A percentile compares a stretch with the other conserved stretches of the same genome.
Evolutionary conservation across 1,139 yeast species (phyloP).

Genomic region (Magnusiomyces tetraspermus): DNA sequence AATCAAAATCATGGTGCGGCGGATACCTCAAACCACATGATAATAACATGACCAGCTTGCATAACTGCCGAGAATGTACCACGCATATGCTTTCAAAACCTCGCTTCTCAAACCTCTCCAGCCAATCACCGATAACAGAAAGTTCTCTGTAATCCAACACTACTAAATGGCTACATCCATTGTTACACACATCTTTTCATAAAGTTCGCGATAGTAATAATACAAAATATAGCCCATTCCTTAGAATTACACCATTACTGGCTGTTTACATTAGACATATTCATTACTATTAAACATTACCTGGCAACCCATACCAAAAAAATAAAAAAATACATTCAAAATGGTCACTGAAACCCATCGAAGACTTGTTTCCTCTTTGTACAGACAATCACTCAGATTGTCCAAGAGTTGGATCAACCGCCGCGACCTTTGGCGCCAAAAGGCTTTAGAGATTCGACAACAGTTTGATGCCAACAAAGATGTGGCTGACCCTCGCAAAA

Average conservation of each 20-base stretch:
- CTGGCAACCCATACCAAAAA: too few species aligned
- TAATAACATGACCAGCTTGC: not conserved
- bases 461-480: conserved; percentile 65
- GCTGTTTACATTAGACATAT: too few species aligned
- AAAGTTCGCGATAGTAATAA: too few species aligned
- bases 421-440: conserved; percentile 60
- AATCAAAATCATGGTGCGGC: too few species aligned
- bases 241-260: too few species aligned
- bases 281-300: too few species aligned
- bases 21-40: too few species aligned
- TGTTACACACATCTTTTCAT: too few species aligned
- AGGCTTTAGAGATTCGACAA: conserved; percentile 62
- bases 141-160: not conserved
- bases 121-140: not conserved
- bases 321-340: too few species aligned
- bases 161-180: not conserved
- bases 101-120: not conserved
- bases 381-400: conserved; percentile 63
- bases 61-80: not conserved
- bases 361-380: conserved; percentile 54
- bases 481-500: conserved; percentile 49
- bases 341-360: conserved; percentile 53
- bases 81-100: not conserved
- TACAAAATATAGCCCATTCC: too few species aligned
- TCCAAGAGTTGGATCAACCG: conserved; percentile 68